A percentile compares a stretch with the other conserved stretches of the same genome.
Conservation (phyloP, 345 rosid species). For the Microcos paniculata region DNA sequence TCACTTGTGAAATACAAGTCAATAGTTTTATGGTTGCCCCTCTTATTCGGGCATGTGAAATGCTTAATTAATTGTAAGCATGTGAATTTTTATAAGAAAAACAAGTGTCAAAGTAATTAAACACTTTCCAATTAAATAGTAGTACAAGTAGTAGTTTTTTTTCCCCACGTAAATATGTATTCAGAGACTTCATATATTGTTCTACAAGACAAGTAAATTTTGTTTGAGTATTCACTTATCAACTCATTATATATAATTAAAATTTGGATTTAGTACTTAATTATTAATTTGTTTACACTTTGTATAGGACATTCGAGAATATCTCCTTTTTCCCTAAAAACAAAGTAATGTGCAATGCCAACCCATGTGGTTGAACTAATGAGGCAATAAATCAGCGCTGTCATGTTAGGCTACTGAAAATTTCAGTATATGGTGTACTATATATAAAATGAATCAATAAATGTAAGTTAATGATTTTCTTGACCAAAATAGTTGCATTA, state of each 20-base stretch:
- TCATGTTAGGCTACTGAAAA: neutral
- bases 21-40: neutral
- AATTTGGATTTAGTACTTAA: too few relatives aligned
- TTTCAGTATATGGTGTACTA: neutral
- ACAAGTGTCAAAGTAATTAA: neutral
- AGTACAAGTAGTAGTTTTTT: too few relatives aligned
- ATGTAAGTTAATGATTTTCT: neutral
- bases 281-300: too few relatives aligned
- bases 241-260: too few relatives aligned
- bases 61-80: neutral
- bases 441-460: neutral
- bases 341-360: neutral
- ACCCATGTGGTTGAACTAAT: neutral
- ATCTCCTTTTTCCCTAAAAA: neutral
- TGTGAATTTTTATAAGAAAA: constrained; percentile 11
- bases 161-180: too few relatives aligned
- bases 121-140: neutral
- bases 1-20: neutral
- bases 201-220: too few relatives aligned
- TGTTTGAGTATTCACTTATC: too few relatives aligned
- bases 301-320: too few relatives aligned
- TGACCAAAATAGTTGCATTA: too few relatives aligned
- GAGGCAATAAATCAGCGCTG: neutral
- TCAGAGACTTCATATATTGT: too few relatives aligned
- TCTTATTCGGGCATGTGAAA: constrained; percentile 2